These are phyloP conservation scores for Asclepias syriaca DNA, from an alignment of 257 asterid genomes.

Conservation along the genomic window DNA sequence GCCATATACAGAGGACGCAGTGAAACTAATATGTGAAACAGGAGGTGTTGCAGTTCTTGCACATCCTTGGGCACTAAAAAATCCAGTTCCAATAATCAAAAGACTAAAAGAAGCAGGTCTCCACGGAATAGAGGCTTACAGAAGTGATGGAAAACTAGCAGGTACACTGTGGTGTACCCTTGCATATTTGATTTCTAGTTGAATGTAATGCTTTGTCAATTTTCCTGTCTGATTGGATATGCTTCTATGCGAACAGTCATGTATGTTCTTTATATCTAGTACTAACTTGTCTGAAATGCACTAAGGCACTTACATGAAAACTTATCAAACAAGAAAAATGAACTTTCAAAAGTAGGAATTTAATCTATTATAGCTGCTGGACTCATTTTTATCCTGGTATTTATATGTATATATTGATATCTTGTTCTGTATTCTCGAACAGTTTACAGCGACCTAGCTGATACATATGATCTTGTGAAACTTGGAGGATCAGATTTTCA, in stretches of 20 bases:
- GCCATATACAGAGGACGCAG: slow-evolving; percentile 80
- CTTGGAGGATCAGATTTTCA: slow-evolving; percentile 98
- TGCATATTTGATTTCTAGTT: too few relatives aligned
- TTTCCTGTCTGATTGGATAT: too few relatives aligned
- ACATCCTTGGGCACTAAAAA: slow-evolving; percentile 96
- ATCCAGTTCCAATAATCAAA: slow-evolving; percentile 60
- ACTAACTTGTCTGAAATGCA: background rate
- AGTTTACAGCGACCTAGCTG: slow-evolving; percentile 86
- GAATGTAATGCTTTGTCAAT: too few relatives aligned
- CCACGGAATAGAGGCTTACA: slow-evolving; percentile 80
- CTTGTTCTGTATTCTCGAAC: slow-evolving; percentile 17
- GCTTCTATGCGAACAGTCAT: background rate
- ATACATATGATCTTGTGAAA: slow-evolving; percentile 63
- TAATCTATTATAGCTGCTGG: too few relatives aligned
- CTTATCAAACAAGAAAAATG: background rate
- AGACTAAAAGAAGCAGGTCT: slow-evolving; percentile 79
- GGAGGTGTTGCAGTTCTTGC: slow-evolving; percentile 96
- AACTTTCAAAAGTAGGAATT: background rate
- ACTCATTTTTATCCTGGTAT: background rate
- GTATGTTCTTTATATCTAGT: background rate
- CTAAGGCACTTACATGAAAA: background rate
- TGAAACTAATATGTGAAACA: slow-evolving; percentile 66
- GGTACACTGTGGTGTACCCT: slow-evolving; percentile 26
- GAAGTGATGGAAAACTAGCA: slow-evolving; percentile 89
- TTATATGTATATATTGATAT: background rate